A percentile compares a stretch with the other conserved stretches of the same genome.
Evolutionary conservation across 495 filamentous ascomycete species (phyloP).

Genomic region (Aspergillus bertholletiae): DNA sequence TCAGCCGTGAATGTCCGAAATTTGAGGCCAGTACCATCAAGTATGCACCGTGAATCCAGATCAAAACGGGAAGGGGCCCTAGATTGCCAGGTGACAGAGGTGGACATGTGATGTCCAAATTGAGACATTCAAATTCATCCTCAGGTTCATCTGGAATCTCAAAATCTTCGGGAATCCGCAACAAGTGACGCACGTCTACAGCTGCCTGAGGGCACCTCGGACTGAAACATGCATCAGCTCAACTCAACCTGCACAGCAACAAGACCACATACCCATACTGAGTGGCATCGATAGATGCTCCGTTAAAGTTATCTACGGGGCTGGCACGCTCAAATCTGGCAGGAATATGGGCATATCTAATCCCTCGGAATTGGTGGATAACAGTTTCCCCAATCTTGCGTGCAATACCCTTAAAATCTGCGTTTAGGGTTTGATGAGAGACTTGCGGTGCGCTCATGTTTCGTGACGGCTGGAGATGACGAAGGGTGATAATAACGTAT

Average conservation of each 20-base stretch:
- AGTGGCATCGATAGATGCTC: constrained; percentile 27
- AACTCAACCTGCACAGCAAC: too few species aligned
- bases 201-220: constrained; percentile 36
- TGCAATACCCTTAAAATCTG: constrained; percentile 30
- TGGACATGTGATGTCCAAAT: constrained; percentile 39
- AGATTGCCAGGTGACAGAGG: constrained; percentile 10
- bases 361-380: constrained; percentile 33
- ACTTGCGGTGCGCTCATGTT: constrained; percentile 25
- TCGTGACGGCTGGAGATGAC: background rate
- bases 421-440: constrained; percentile 24
- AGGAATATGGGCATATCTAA: constrained; percentile 36
- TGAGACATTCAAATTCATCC: constrained; percentile 44
- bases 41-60: constrained; percentile 44
- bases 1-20: background rate
- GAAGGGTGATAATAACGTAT: background rate
- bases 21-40: background rate
- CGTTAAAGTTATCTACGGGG: constrained; percentile 24
- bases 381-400: constrained; percentile 8
- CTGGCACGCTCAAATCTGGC: constrained; percentile 32
- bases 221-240: constrained; percentile 11
- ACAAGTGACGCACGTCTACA: constrained; percentile 36
- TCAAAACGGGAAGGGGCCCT: constrained; percentile 31
- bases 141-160: constrained; percentile 26
- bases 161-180: constrained; percentile 36
- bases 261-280: constrained; percentile 35